A percentile compares a stretch with the other conserved stretches of the same genome.
These are phyloP conservation scores for Fraxinus sp. DNA, from an alignment of 305 asterid species.

Conservation along the genomic window DNA sequence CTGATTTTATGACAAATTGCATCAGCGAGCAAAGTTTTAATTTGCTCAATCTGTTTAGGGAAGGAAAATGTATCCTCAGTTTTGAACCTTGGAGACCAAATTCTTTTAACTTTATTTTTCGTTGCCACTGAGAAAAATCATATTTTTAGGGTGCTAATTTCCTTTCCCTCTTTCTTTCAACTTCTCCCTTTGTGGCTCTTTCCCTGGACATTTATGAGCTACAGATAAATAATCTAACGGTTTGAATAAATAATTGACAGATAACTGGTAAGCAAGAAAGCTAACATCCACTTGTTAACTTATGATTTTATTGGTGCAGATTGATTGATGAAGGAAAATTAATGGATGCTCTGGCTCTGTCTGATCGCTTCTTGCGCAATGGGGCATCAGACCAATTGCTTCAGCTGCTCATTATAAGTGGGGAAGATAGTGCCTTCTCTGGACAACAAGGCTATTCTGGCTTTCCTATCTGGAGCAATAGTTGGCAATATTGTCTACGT, in stretches of 20 bases:
- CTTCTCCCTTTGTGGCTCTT: conserved; percentile 8
- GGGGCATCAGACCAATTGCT: conserved; percentile 95
- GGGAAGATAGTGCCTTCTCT: conserved; percentile 52
- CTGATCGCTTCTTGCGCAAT: conserved; percentile 88
- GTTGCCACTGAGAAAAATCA: conserved; percentile 8
- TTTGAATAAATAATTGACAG: conserved; percentile 4
- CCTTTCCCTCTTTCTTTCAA: background rate
- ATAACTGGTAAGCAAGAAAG: conserved; percentile 9
- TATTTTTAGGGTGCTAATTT: conserved; percentile 12
- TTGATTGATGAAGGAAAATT: conserved; percentile 87
- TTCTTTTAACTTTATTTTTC: conserved; percentile 5
- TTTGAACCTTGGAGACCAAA: background rate
- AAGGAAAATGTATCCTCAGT: background rate
- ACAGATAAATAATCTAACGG: background rate
- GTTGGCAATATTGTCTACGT: conserved; percentile 96
- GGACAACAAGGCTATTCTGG: conserved; percentile 60
- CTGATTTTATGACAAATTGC: background rate
- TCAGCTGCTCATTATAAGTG: conserved; percentile 66
- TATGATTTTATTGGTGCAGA: conserved; percentile 42
- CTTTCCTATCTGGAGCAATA: conserved; percentile 64
- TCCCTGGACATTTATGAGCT: conserved; percentile 11
- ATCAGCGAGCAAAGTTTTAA: background rate
- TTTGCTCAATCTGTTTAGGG: background rate
- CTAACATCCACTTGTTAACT: conserved; percentile 17
- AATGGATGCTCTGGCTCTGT: conserved; percentile 92